Base-by-base conservation (phyloP, 345 rosid genomes). In the Linum lewisii region DNA sequence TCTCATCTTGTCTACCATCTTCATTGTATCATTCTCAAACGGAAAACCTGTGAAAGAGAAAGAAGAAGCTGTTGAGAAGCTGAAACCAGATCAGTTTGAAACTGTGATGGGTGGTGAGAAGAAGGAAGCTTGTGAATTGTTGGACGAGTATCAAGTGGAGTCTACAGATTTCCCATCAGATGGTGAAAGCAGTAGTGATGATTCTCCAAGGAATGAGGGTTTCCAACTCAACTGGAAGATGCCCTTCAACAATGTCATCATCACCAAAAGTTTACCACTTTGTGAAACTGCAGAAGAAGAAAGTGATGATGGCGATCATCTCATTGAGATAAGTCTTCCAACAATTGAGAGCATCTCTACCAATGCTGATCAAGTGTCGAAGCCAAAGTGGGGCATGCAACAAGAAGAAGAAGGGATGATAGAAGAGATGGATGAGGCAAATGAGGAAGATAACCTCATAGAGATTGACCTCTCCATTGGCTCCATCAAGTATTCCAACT, bases 401-500 rank as follows among this genome's bases (percentile, higher is more conserved):
- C 73, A 72, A 53, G 79, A 62, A 25, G 79, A 65, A 52, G 74
- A 70, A 51, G 79, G 79, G 38, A 54, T 72, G 29, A 65, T 59
- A 51, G 78, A 73, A 71, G 86, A 85, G 7, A 73, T 68, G 10
- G 74, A 75, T 59, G 86, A 79, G 32, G 76, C 58, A 25, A 82
- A 60, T 57, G 95, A 81, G 53, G 96, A 85, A 47, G 92, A 84
- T 25, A 83, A 82, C 60, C 68, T 88, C 62, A 83, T 88, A 66
- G 96, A 88, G 75, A 83, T 88, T 68, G 96, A 88, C 71, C 82
- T 88, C 64, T 80, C 84, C 10, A 62, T 80, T 72, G 87, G 89
- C 7, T 88, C 86, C 51, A 88, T 85, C 69, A 88, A 88, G 70
- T 68, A 73, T 37, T 54, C 74, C 60, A 60, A 57, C 59, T 59